These are phyloP conservation scores for Dioscorea alata DNA, from an alignment of 106 monocot genomes.

Conservation along the genomic window DNA sequence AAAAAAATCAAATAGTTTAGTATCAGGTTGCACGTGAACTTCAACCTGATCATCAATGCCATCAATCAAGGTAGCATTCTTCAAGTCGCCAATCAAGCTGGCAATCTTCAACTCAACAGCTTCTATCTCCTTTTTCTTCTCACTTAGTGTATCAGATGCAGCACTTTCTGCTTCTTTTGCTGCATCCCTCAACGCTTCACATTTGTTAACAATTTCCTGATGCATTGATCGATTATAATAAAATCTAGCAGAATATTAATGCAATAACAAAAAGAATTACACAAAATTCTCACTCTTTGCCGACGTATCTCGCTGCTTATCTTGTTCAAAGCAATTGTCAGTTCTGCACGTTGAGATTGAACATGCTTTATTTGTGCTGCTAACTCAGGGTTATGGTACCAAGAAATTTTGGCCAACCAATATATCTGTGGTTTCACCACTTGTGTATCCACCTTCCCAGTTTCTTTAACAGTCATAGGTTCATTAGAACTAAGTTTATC, in stretches of 20 bases:
- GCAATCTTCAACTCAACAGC: slow-evolving; percentile 24
- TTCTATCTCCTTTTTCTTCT: slow-evolving; percentile 45
- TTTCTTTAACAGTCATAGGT: slow-evolving; percentile 7
- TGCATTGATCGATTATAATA: background rate
- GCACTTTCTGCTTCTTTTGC: slow-evolving; percentile 42
- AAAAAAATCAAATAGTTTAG: background rate
- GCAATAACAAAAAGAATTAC: background rate
- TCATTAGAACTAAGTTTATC: background rate
- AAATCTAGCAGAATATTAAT: background rate
- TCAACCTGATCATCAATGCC: slow-evolving; percentile 60
- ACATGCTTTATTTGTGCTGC: slow-evolving; percentile 28
- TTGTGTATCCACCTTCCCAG: slow-evolving; percentile 10
- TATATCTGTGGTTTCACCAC: slow-evolving; percentile 4
- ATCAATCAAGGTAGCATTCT: slow-evolving; percentile 52
- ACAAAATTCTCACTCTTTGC: slow-evolving; percentile 42
- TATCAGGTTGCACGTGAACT: background rate
- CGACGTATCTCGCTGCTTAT: slow-evolving; percentile 25
- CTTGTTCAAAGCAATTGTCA: slow-evolving; percentile 39
- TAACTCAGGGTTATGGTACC: slow-evolving; percentile 25
- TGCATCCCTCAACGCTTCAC: slow-evolving; percentile 16
- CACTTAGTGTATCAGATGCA: slow-evolving; percentile 21
- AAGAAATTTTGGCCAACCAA: slow-evolving; percentile 44
- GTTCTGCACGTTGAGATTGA: slow-evolving; percentile 29
- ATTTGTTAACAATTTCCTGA: slow-evolving; percentile 26
- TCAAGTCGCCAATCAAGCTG: slow-evolving; percentile 39